Evolutionary conservation across 768 basidiomycete genomes (phyloP), one percentile per base, ranked within the genome.

Genomic region (Cantharellus anzutake): DNA sequence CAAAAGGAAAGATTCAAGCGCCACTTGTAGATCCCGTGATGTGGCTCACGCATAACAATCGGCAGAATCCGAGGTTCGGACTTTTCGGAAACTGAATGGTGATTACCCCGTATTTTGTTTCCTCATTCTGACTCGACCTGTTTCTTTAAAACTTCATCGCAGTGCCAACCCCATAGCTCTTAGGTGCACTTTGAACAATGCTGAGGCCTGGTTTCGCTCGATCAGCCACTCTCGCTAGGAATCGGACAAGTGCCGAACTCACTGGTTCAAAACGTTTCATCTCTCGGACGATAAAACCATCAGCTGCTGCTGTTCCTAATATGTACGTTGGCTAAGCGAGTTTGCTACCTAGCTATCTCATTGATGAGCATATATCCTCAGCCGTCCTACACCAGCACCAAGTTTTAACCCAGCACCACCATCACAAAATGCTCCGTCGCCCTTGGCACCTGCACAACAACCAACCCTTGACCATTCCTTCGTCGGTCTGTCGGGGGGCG

Each of bases 401-500:
- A 76, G 62, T 70, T 71, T 60, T 72, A 70, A 63, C 67, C 70
- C 55, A 64, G 41, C 42, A 14, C 38, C 41, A 42, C 34, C 42
- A 73, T 29, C 75, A 75, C 44, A 71, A 86, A 61, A 42, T 44
- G 3, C 62, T 51, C 48, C 50, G 53, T 58, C 61, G 48, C 63
- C 63, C 35, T 59, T 60, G 7, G 38, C 41, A 5, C 42, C 51
- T 5, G 7, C 29, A 3, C 35, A 42, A 16, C 53, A 34, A 3
- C 51, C 60, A 37, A 55, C 40, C 3, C 64, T 70, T 42, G 89
- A 92, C 69, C 77, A 82, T 66, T 83, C 86, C 4, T 98, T 99
- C 67, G 78, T 98, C 59, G 96, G 94, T 56, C 79, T 93, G 70
- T 89, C 90, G 29, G 94, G 94, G 7, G 94, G 94, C 37, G 80